Percentiles rank a stretch among this genome's conserved stretches.
Evolutionary conservation across 106 monocot genomes (phyloP).

Genomic region (Hemerocallis citrina): DNA sequence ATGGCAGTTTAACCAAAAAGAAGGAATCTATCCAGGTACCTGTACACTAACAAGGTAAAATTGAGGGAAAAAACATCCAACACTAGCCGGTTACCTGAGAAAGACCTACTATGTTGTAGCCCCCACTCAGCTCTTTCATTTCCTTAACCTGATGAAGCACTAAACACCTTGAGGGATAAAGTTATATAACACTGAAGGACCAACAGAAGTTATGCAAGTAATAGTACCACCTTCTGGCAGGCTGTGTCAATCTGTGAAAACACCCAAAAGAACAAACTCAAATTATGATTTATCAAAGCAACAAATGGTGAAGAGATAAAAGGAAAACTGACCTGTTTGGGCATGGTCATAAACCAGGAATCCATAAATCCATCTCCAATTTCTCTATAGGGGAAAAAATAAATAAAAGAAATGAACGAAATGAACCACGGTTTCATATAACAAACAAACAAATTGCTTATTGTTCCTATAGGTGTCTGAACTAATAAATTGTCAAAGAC

Average conservation of each 20-base stretch:
- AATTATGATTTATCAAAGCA: background rate
- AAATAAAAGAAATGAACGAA: background rate
- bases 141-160: conserved; percentile 47
- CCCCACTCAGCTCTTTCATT: conserved; percentile 63
- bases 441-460: no score
- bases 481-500: no score
- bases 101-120: conserved; percentile 89
- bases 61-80: background rate
- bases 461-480: no score
- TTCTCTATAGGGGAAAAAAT: conserved; percentile 33
- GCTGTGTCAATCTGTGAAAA: conserved; percentile 44
- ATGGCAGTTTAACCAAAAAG: background rate
- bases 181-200: background rate
- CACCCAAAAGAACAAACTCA: background rate
- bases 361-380: conserved; percentile 79
- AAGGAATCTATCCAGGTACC: background rate
- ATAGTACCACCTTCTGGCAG: conserved; percentile 58
- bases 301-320: background rate
- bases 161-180: background rate
- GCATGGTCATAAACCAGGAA: conserved; percentile 76
- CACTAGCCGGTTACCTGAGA: conserved; percentile 52
- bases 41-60: background rate
- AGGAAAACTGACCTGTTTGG: conserved; percentile 55
- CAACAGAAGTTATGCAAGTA: background rate
- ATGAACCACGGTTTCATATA: background rate